Evolutionary conservation across 106 monocot species (phyloP).

Genomic region (Gastrodia elata): DNA sequence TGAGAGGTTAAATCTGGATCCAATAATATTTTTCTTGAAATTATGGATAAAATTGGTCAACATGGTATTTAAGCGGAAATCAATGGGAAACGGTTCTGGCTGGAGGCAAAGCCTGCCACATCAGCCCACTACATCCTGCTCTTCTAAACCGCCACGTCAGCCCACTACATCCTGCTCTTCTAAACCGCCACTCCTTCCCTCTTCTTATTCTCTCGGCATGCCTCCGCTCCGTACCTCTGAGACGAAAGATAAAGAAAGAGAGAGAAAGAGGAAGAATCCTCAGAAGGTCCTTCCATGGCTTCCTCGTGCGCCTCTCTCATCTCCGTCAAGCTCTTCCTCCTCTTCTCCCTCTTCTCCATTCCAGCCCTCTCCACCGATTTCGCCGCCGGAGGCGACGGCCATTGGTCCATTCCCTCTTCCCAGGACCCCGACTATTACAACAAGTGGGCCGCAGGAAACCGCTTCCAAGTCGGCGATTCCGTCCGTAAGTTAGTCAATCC

Average conservation of each 20-base stretch:
- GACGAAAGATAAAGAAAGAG: background rate
- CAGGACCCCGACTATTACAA: slow-evolving; percentile 48
- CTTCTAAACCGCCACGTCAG: background rate
- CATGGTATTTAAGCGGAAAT: too few species aligned
- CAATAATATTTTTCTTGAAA: too few species aligned
- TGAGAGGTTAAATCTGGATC: too few species aligned
- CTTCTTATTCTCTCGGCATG: background rate
- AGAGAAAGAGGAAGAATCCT: background rate
- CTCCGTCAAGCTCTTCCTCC: slow-evolving; percentile 4
- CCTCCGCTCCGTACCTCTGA: background rate
- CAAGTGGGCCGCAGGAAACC: slow-evolving; percentile 72
- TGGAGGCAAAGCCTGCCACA: too few species aligned
- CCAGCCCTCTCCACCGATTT: slow-evolving; percentile 25
- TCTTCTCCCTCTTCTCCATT: background rate
- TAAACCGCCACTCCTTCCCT: background rate
- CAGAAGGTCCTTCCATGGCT: background rate
- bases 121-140: background rate
- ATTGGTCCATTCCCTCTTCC: slow-evolving; percentile 54
- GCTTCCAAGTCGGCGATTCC: slow-evolving; percentile 60
- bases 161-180: background rate
- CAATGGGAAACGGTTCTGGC: too few species aligned
- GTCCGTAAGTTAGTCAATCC: slow-evolving; percentile 54
- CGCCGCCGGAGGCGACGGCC: slow-evolving; percentile 52
- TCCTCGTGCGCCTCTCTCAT: background rate
- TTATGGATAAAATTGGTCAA: too few species aligned